phyloP scores from a whole-genome alignment of 2,329 filamentous ascomycete genomes.

The Raffaelea ambrosiae region DNA sequence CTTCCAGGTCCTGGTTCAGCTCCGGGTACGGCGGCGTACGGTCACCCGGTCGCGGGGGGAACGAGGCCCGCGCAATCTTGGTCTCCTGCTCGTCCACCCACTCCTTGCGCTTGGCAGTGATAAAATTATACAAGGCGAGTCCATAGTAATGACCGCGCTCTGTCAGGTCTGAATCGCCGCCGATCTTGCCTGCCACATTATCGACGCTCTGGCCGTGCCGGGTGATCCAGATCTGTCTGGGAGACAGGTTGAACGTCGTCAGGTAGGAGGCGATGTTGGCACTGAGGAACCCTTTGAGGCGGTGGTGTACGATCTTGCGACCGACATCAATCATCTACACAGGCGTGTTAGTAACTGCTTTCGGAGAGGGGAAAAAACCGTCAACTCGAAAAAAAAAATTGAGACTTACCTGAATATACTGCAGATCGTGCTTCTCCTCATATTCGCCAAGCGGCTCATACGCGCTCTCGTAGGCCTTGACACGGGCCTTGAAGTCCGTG shows the following conservation, averaged over 20 bases:
- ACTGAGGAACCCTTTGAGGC: slow-evolving; percentile 84
- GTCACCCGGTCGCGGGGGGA: slow-evolving; percentile 85
- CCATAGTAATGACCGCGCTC: slow-evolving; percentile 74
- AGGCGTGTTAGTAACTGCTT: background rate
- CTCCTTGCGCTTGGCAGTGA: slow-evolving; percentile 67
- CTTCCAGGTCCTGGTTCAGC: slow-evolving; percentile 57
- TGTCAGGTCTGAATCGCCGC: slow-evolving; percentile 80
- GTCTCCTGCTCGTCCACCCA: slow-evolving; percentile 80
- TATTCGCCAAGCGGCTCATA: slow-evolving; percentile 86
- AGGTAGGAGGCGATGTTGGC: slow-evolving; percentile 91
- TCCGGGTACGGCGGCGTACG: slow-evolving; percentile 93
- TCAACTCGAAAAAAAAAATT: background rate
- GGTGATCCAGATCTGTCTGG: slow-evolving; percentile 96
- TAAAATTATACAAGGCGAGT: slow-evolving; percentile 70
- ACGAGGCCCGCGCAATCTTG: slow-evolving; percentile 67
- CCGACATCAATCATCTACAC: slow-evolving; percentile 88
- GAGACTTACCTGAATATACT: slow-evolving; percentile 67
- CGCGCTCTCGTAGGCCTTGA: slow-evolving; percentile 86
- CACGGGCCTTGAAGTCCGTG: slow-evolving; percentile 85
- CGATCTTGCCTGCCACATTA: slow-evolving; percentile 80
- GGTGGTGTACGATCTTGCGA: slow-evolving; percentile 83
- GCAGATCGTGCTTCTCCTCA: slow-evolving; percentile 83
- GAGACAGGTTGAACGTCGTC: slow-evolving; percentile 92
- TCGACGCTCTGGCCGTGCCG: slow-evolving; percentile 87
- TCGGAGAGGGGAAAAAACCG: background rate